These are phyloP conservation scores for Annona cherimola DNA, from an alignment of 164 flowering plant species.

Conservation along the genomic window DNA sequence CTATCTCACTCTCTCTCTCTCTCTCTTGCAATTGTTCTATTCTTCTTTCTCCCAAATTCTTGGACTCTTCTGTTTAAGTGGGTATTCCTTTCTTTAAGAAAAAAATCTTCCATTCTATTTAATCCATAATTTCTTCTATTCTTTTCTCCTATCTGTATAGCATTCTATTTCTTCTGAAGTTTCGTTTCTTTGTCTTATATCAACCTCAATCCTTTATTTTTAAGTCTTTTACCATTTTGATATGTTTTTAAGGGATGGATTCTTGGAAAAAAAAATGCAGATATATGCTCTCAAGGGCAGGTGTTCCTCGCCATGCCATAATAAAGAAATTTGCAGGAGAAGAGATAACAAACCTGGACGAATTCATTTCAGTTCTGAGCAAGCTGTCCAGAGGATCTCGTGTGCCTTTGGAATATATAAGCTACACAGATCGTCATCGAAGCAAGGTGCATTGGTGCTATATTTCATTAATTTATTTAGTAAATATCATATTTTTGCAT, in stretches of 20 bases:
- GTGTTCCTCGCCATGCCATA: conserved; percentile 92
- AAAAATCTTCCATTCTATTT: too few species aligned
- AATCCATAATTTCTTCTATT: too few species aligned
- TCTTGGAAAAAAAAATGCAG: conserved; percentile 34
- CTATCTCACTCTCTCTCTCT: too few species aligned
- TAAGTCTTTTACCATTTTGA: conserved; percentile 1
- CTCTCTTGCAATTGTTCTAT: too few species aligned
- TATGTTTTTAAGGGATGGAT: conserved; percentile 1
- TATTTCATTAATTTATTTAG: not conserved
- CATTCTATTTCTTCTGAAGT: too few species aligned
- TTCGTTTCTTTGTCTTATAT: too few species aligned
- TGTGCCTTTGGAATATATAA: conserved; percentile 82
- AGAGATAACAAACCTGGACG: conserved; percentile 66
- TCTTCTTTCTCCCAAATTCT: too few species aligned
- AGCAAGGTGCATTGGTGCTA: conserved; percentile 54
- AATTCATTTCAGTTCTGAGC: conserved; percentile 51
- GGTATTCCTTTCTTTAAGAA: too few species aligned
- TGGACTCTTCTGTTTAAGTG: too few species aligned
- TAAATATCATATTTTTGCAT: too few species aligned
- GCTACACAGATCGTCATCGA: conserved; percentile 77
- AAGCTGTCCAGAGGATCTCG: conserved; percentile 82
- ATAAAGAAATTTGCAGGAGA: conserved; percentile 88
- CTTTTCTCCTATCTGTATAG: too few species aligned
- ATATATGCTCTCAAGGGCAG: conserved; percentile 91
- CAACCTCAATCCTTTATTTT: not conserved